These are phyloP conservation scores for Pisolithus thermaeus DNA, from an alignment of 1,284 basidiomycete genomes.

Conservation along the genomic window DNA sequence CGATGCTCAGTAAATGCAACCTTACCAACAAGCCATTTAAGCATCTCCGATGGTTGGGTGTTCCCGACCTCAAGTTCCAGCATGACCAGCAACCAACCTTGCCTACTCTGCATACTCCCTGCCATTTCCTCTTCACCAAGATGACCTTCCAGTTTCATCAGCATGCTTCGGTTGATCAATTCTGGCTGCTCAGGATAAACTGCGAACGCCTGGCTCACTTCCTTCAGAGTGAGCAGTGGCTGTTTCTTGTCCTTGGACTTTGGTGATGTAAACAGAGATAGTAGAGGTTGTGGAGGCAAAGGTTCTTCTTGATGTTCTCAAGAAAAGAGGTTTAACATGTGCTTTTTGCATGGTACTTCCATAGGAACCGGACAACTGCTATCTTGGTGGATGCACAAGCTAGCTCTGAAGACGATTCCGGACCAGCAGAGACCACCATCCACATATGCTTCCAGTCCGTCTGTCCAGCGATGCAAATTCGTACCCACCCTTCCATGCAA, in stretches of 20 bases:
- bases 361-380: constrained; percentile 8
- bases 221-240: constrained; percentile 49
- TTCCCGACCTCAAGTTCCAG: constrained; percentile 61
- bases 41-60: constrained; percentile 66
- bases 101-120: constrained; percentile 51
- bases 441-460: constrained; percentile 95
- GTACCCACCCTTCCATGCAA: constrained; percentile 89
- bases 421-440: constrained; percentile 65
- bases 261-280: constrained; percentile 54
- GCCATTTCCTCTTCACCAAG: constrained; percentile 75
- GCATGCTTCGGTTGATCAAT: constrained; percentile 77
- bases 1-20: constrained; percentile 8
- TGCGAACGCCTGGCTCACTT: constrained; percentile 72
- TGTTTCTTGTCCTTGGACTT: constrained; percentile 71
- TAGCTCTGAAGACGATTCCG: constrained; percentile 20
- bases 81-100: constrained; percentile 86
- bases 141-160: constrained; percentile 84
- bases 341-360: constrained; percentile 42
- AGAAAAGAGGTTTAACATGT: constrained; percentile 66
- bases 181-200: constrained; percentile 96
- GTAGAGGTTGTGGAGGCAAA: constrained; percentile 25
- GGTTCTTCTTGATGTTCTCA: constrained; percentile 32
- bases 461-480: constrained; percentile 87
- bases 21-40: constrained; percentile 89
- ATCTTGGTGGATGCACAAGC: constrained; percentile 11